Percentiles rank a stretch among this genome's conserved stretches.
Evolutionary conservation across 345 rosid genomes (phyloP).

Genomic region (Corchorus capsularis): DNA sequence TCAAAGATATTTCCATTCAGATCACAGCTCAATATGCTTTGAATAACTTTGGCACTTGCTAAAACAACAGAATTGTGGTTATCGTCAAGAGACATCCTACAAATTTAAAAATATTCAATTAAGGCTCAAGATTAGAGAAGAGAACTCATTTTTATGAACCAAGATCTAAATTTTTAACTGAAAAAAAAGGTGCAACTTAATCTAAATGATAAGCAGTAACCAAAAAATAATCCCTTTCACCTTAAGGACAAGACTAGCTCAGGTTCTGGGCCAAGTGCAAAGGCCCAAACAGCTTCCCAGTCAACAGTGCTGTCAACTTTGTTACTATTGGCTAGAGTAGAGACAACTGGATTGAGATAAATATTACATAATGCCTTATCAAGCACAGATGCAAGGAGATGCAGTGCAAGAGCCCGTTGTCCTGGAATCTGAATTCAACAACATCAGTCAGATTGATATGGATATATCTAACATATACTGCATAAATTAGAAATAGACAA

Average conservation of each 20-base stretch:
- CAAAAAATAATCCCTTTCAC: conserved; percentile 30
- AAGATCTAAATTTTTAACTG: not conserved
- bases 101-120: conserved; percentile 23
- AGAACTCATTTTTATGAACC: not conserved
- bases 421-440: conserved; percentile 68
- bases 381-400: conserved; percentile 77
- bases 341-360: conserved; percentile 48
- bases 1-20: conserved; percentile 62
- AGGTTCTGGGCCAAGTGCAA: conserved; percentile 94
- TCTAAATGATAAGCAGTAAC: not conserved
- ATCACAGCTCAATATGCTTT: conserved; percentile 66
- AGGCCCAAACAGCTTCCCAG: conserved; percentile 97
- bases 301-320: conserved; percentile 45
- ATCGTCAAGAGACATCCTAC: conserved; percentile 90
- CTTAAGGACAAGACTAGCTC: conserved; percentile 86
- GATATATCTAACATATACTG: conserved; percentile 4
- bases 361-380: conserved; percentile 58
- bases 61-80: conserved; percentile 77
- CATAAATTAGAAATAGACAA: not conserved
- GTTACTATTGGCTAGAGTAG: conserved; percentile 26
- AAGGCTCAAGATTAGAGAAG: not conserved
- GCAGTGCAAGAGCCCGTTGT: conserved; percentile 79
- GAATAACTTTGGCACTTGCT: conserved; percentile 72
- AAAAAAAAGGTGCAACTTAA: not conserved
- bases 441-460: conserved; percentile 13